phyloP scores from a whole-genome alignment of 352 stramenopile genomes.

The Phytophthora fragariaefolia region DNA sequence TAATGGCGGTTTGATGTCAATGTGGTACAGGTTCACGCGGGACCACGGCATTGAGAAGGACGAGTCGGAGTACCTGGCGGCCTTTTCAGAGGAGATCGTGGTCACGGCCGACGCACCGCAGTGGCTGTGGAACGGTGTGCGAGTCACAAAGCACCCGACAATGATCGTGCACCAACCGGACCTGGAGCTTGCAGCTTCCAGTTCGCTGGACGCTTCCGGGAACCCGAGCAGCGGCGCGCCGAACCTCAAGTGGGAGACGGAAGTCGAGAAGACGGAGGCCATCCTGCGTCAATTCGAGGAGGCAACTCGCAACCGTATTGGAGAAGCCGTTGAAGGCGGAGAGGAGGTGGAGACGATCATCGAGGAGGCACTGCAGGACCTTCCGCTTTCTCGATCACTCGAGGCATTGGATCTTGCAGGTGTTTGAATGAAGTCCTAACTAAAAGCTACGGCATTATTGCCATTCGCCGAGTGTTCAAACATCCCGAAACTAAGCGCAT shows the following conservation, averaged over 20 bases:
- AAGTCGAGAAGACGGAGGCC: conserved; percentile 82
- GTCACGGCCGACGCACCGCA: conserved; percentile 73
- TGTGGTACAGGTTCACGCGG: conserved; percentile 66
- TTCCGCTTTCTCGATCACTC: conserved; percentile 77
- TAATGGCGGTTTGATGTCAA: background rate
- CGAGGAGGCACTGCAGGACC: conserved; percentile 71
- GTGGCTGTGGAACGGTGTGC: conserved; percentile 88
- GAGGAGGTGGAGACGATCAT: conserved; percentile 69
- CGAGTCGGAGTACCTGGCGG: conserved; percentile 84
- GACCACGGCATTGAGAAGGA: conserved; percentile 90
- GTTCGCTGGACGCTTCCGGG: conserved; percentile 42
- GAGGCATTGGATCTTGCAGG: conserved; percentile 81
- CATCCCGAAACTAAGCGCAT: no score
- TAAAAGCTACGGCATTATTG: no score
- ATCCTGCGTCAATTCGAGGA: conserved; percentile 86
- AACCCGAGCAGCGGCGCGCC: conserved; percentile 43
- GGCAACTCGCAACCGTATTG: conserved; percentile 70
- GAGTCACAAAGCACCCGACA: conserved; percentile 85
- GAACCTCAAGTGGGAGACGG: conserved; percentile 76
- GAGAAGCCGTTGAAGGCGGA: conserved; percentile 50
- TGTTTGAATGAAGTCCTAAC: no score
- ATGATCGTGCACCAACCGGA: conserved; percentile 88
- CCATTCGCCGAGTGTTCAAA: no score
- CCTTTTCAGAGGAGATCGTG: conserved; percentile 86
- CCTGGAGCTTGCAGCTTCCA: conserved; percentile 50